Percentiles rank a stretch among this genome's conserved stretches.
Conservation (phyloP, 2,329 filamentous ascomycete genomes). For the Fusarium siculi region DNA sequence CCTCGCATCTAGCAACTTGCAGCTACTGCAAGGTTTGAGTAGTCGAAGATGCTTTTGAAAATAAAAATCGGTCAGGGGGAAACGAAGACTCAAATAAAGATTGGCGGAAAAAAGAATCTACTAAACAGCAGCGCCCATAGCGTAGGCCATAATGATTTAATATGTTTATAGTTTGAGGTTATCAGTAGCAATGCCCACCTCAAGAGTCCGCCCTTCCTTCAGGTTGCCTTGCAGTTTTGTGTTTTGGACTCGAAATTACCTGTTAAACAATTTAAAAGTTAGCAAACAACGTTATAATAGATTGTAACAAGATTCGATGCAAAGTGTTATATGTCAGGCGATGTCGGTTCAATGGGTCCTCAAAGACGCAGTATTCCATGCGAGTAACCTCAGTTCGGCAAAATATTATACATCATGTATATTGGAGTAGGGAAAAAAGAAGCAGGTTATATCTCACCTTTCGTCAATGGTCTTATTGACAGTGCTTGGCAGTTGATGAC, state of each 20-base stretch:
- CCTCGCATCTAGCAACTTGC: background rate
- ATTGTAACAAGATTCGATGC: rapidly evolving
- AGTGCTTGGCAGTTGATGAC: rapidly evolving
- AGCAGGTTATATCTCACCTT: background rate
- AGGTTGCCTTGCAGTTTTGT: rapidly evolving
- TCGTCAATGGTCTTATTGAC: rapidly evolving
- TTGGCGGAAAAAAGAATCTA: too few relatives aligned
- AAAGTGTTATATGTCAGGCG: constrained; percentile 4
- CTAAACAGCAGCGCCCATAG: rapidly evolving
- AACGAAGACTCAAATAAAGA: rapidly evolving
- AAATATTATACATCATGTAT: constrained; percentile 24
- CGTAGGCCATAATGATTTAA: too few relatives aligned
- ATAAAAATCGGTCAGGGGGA: too few relatives aligned
- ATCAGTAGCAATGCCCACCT: background rate
- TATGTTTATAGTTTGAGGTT: too few relatives aligned
- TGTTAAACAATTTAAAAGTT: background rate
- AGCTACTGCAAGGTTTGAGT: background rate
- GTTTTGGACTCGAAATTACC: background rate
- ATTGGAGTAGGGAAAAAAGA: background rate
- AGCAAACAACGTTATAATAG: background rate
- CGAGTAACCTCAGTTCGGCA: constrained; percentile 23
- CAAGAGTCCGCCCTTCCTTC: rapidly evolving
- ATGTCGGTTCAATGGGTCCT: constrained; percentile 26
- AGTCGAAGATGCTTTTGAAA: background rate
- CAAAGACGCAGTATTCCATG: constrained; percentile 13